These are phyloP conservation scores for Turnera subulata DNA, from an alignment of 345 rosid genomes.

Conservation along the genomic window DNA sequence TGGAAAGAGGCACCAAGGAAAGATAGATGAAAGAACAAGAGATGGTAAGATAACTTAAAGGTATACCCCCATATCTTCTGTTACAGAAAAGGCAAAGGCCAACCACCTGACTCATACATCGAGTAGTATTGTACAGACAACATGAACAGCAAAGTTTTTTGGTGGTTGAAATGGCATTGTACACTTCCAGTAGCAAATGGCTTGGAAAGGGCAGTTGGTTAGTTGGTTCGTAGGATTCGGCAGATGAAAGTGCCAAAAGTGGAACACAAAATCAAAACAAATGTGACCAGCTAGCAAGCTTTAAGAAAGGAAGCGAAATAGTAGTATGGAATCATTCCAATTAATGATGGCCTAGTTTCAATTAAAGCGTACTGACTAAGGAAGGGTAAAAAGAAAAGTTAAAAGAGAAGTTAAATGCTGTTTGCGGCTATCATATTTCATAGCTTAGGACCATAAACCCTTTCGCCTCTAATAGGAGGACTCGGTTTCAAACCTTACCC, in stretches of 20 bases:
- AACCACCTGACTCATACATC: constrained; percentile 8
- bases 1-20: not conserved
- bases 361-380: too few species aligned
- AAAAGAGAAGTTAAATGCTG: too few species aligned
- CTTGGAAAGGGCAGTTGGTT: constrained; percentile 2
- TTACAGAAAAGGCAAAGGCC: constrained; percentile 10
- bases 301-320: constrained; percentile 1
- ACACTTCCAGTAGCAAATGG: not conserved
- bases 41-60: too few species aligned
- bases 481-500: too few species aligned
- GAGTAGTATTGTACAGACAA: not conserved
- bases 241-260: not conserved
- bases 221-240: constrained; percentile 1
- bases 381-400: not conserved
- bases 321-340: too few species aligned
- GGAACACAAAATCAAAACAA: constrained; percentile 1
- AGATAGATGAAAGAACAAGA: too few species aligned
- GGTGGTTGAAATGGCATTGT: constrained; percentile 32
- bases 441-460: not conserved
- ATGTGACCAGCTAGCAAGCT: constrained; percentile 5
- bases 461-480: too few species aligned
- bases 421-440: not conserved
- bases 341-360: too few species aligned
- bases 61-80: too few species aligned
- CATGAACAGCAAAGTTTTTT: constrained; percentile 16